Base-by-base conservation (phyloP, 768 basidiomycete species). In the Nidularia pulvinata region DNA sequence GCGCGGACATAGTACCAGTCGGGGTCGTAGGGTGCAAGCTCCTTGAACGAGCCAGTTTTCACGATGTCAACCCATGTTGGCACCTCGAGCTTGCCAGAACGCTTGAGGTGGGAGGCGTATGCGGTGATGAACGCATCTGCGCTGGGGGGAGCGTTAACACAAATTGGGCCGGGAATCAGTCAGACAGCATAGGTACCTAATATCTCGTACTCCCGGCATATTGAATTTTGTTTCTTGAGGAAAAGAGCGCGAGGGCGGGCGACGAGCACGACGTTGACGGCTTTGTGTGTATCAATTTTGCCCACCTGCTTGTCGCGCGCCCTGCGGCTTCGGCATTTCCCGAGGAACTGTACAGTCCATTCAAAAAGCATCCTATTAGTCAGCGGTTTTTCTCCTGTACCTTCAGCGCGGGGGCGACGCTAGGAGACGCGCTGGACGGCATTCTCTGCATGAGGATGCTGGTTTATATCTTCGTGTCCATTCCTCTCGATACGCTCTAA, bases 1-100 rank as follows among this genome's bases (percentile, higher is more conserved):
- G 96, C 92, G 66, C 97, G 93, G 71, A 96, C 82, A 78, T 98
- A 99, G 84, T 87, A 99, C 97, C 97, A 99, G 75, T 99, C 97
- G 43, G 93, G 91, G 76, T 98, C 94, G 78, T 98, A 98, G 51
- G 97, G 97, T 51, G 95, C 96, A 56, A 97, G 92, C 78, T 99
- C 97, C 76, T 98, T 98, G 84, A 81, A 95, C 55, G 90, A 79
- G 70, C 93, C 96, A 57, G 97, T 99, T 83, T 99, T 99, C 71
- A 99, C 97, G 64, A 98, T 78, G 74, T 97, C 96, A 57, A 92
- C 96, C 96, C 96, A 98, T 74, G 86, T 88, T 63, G 96, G 96
- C 57, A 98, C 92, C 80, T 99, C 95, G 67, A 99, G 92, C 82
- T 98, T 98, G 75, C 97, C 97, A 59, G 93, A 95, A 62, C 95